Evolutionary conservation across 495 filamentous ascomycete genomes (phyloP), one percentile per base, ranked within the genome.

Genomic region (Oleoguttula mirabilis): DNA sequence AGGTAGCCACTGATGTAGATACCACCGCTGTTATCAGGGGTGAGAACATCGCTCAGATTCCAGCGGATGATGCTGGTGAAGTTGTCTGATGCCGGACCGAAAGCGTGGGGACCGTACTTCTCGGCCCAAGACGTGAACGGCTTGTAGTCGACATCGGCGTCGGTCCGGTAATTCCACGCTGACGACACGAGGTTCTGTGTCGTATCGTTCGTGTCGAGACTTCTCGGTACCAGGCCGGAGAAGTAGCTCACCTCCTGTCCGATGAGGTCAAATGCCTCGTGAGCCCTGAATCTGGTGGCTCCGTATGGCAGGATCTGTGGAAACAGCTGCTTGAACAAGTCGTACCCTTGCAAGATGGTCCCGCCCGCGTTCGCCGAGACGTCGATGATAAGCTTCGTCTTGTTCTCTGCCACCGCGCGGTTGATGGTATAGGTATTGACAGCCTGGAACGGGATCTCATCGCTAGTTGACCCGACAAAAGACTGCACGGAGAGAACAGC

Each of bases 241-340:
- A 55, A 52, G 11, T 54, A 48, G 30, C 61, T 64, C 41, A 63
- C 63, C 7, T 62, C 57, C 28, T 67, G 58, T 21, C 68, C 66
- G 16, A 66, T 63, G 28, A 70, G 41, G 24, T 69, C 58, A n/a
- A 60, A 43, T 1, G 56, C 55, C 24, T 70, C 61, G 37, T 62
- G 59, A 2, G 63, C 62, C 22, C 68, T 60, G 51, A 66, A 66
- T 1, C 68, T 62, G 2, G 59, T 62, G 0, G 63, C 64, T 2
- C 60, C 63, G 42, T 67, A 69, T 1, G 62, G 66, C 12, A 62
- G 51, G 7, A 65, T 60, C 1, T 58, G 37, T 1, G 67, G 67
- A 22, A 52, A 52, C n/a, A 52, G 49, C 27, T 43, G 66, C 50
- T 63, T 66, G 56, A 74, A 75, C 4, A 61, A 56, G 44, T 71